Base-by-base conservation (phyloP, 129 eudicot genomes). In the Flaveria bidentis region DNA sequence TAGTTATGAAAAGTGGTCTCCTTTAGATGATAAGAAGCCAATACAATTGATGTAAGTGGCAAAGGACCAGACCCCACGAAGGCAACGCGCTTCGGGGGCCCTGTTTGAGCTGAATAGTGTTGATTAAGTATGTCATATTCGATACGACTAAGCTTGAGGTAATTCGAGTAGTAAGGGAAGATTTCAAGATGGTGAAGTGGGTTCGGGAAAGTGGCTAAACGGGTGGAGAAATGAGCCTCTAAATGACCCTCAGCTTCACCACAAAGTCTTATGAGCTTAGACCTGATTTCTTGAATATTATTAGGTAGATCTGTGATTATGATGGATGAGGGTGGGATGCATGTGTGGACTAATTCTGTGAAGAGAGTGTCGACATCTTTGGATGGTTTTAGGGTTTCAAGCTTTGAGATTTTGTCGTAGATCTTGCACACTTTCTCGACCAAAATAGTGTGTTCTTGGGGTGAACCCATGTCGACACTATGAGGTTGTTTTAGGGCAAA, bases 51-150 rank as follows among this genome's bases (percentile, higher is more conserved):
- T 2, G 97, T 94, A 15, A 94, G 93, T 0, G 98, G 98, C 67
- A 94, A 88, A 0, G 98, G 96, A 46, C 98, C 98, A 0, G 98
- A 94, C 51, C 98, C 98, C 18, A 94, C 76, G 63, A 94, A 94
- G 17, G 97, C 97, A 4, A 94, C 67, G 0, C 88, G 85, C 28
- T 65, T 81, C 1, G 87, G 85, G 33, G 58, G 76, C 1, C 62
- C 78, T 1, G 26, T 36, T 1, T 50, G 30, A 20, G 65, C 30
- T 30, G 85, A n/a, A 46, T 26, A 60, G 81, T 89, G 82, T 33
- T 67, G 71, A 69, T 20, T 50, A 13, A 94, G 88, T 74, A 94
- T 90, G 84, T 81, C 74, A 70, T 72, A 89, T 65, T 94, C 98
- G 28, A 87, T 69, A 2, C 67, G 86, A 65, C 87, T 81, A 39